phyloP scores from a whole-genome alignment of 164 flowering plant species.

The Tetrastigma voinierianum region DNA sequence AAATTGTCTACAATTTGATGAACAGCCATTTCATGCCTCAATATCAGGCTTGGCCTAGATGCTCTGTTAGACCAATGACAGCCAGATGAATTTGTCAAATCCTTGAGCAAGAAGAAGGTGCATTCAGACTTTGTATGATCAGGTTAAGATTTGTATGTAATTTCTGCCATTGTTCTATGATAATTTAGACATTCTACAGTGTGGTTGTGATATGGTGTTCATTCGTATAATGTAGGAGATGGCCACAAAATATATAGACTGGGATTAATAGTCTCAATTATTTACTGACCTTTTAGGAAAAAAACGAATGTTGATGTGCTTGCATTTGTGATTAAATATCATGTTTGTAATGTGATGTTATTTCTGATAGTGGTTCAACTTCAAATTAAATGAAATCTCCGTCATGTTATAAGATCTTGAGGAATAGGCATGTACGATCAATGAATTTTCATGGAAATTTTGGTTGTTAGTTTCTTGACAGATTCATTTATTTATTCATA shows the following conservation, averaged over 20 bases:
- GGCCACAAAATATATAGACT: too few species aligned
- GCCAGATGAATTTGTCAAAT: conserved; percentile 51
- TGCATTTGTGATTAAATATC: neutral
- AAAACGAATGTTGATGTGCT: neutral
- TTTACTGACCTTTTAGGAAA: neutral
- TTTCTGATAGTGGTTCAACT: neutral
- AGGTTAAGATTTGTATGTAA: conserved; percentile 41
- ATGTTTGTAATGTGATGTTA: neutral
- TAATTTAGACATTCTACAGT: too few species aligned
- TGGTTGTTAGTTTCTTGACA: neutral
- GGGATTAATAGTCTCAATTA: neutral
- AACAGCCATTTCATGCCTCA: conserved; percentile 79
- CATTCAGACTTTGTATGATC: conserved; percentile 86
- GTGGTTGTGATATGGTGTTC: too few species aligned
- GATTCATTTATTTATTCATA: too few species aligned
- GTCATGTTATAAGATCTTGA: neutral
- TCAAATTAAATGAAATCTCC: neutral
- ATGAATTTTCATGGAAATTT: neutral
- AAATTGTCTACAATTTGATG: conserved; percentile 14
- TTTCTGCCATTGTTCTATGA: too few species aligned
- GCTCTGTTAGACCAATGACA: conserved; percentile 78
- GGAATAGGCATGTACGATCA: neutral
- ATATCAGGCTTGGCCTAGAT: conserved; percentile 98
- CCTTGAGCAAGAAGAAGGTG: conserved; percentile 76
- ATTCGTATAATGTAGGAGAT: too few species aligned